A percentile compares a stretch with the other conserved stretches of the same genome.
Conservation (phyloP, 805 yeast genomes). For the Lachancea lanzarotensis region DNA sequence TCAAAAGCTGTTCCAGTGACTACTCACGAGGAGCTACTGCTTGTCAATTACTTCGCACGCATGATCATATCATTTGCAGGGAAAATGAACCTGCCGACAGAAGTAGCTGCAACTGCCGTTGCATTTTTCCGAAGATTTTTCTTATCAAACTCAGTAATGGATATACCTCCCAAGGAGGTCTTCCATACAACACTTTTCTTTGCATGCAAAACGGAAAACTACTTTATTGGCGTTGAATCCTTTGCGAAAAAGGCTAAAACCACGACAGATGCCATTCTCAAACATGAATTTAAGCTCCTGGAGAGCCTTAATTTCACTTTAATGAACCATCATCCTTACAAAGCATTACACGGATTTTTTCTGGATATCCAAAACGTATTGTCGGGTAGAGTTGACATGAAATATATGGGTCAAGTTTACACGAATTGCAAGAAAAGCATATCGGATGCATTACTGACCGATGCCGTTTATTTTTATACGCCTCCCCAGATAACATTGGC, state of each 20-base stretch:
- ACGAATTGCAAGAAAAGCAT: slow-evolving; percentile 63
- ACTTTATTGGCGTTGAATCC: slow-evolving; percentile 75
- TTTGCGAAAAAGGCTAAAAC: slow-evolving; percentile 69
- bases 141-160: slow-evolving; percentile 74
- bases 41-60: slow-evolving; percentile 65
- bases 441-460: slow-evolving; percentile 65
- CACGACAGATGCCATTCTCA: slow-evolving; percentile 60
- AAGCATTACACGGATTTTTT: slow-evolving; percentile 90
- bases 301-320: slow-evolving; percentile 73
- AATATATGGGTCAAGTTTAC: slow-evolving; percentile 59
- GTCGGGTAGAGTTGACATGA: slow-evolving; percentile 41
- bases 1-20: slow-evolving; percentile 41
- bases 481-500: slow-evolving; percentile 97
- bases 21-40: slow-evolving; percentile 61
- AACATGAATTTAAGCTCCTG: slow-evolving; percentile 71
- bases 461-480: slow-evolving; percentile 68
- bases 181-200: slow-evolving; percentile 78
- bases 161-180: slow-evolving; percentile 77
- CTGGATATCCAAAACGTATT: slow-evolving; percentile 71
- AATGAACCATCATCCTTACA: slow-evolving; percentile 79
- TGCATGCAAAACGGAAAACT: slow-evolving; percentile 90
- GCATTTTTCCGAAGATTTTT: slow-evolving; percentile 77
- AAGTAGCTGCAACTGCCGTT: slow-evolving; percentile 81
- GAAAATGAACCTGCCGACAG: slow-evolving; percentile 77
- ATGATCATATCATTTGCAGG: slow-evolving; percentile 65